Evolutionary conservation across 2,329 filamentous ascomycete genomes (phyloP), one percentile per base, ranked within the genome.

Genomic region (Rhynchosporium agropyri): DNA sequence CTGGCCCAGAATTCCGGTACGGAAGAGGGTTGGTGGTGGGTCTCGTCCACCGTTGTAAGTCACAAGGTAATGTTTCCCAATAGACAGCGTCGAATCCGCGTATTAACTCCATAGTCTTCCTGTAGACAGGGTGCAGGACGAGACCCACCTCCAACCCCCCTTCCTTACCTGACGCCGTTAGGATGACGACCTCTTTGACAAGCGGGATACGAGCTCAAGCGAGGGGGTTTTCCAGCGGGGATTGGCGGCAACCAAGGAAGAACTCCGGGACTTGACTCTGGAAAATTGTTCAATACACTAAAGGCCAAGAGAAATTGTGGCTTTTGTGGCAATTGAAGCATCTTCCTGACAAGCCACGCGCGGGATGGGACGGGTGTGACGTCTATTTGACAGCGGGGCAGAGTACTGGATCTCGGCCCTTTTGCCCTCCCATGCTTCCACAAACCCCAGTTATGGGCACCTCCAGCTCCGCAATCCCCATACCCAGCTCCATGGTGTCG

Each of bases 271-370:
- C 48, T 50, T 50, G 8, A 29, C 26, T 31, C 13, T 33, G 3
- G 20, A n/a, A 31, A 10, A 31, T 12, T 12, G 2, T 20, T n/a
- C 4, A 45, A 0, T 45, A 4, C 43, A 43, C 4, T 4, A 43
- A 4, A 49, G 6, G 9, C 31, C 51, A n/a, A 13, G 26, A 28
- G 3, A 29, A 3, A 15, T 7, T 1, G 33, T 10, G 38, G 12
- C 13, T 56, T 56, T 31, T 42, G 38, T 56, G 53, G 53, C 53
- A 43, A 20, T 31, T 45, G 40, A 56, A 56, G 53, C 36, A 55
- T 56, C 20, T 56, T 33, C 26, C 40, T 12, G 36, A 20, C 38
- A 56, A 26, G 53, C 53, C 53, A 56, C 53, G 45, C 28, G 33
- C 50, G 33, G 50, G 50, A 43, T 42, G 26, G 53, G 38, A 3